Percentiles rank a stretch among this genome's conserved stretches.
phyloP scores from a whole-genome alignment of 2,329 filamentous ascomycete genomes.

The Chrysoporthe puriensis region DNA sequence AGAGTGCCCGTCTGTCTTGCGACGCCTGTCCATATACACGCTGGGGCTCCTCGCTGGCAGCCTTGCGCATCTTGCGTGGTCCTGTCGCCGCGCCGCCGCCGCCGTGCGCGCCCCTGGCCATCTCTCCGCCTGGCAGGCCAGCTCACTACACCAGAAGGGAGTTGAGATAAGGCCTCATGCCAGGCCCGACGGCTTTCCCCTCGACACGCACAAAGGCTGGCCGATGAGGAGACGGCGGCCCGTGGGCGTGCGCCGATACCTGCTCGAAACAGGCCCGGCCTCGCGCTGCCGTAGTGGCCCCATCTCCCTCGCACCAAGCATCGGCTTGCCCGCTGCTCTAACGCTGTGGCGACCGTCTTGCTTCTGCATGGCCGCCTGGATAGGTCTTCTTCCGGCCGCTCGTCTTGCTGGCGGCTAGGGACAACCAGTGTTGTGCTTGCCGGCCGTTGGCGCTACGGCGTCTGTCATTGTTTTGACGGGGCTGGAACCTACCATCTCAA shows the following conservation, averaged over 20 bases:
- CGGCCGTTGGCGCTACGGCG: background rate
- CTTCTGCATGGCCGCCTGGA: background rate
- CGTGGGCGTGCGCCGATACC: background rate
- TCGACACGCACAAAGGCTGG: background rate
- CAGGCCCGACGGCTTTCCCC: background rate
- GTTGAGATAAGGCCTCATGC: background rate
- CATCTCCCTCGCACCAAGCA: background rate
- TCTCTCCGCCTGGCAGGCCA: background rate
- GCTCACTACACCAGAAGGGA: background rate
- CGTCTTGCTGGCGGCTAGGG: background rate
- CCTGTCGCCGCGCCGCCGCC: background rate
- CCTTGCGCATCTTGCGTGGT: background rate
- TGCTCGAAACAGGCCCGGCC: background rate
- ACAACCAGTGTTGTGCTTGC: slow-evolving; percentile 1
- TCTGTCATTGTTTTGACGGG: background rate
- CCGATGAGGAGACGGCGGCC: background rate
- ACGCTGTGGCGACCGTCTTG: background rate
- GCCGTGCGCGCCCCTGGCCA: background rate
- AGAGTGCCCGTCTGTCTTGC: background rate
- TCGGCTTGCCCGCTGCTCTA: background rate
- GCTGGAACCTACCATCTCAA: background rate
- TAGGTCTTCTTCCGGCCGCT: no score
- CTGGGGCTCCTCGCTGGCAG: background rate
- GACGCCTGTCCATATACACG: background rate
- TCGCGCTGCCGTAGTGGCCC: background rate